These are phyloP conservation scores for Ramularia endophylla DNA, from an alignment of 2,329 filamentous ascomycete species.

Conservation along the genomic window DNA sequence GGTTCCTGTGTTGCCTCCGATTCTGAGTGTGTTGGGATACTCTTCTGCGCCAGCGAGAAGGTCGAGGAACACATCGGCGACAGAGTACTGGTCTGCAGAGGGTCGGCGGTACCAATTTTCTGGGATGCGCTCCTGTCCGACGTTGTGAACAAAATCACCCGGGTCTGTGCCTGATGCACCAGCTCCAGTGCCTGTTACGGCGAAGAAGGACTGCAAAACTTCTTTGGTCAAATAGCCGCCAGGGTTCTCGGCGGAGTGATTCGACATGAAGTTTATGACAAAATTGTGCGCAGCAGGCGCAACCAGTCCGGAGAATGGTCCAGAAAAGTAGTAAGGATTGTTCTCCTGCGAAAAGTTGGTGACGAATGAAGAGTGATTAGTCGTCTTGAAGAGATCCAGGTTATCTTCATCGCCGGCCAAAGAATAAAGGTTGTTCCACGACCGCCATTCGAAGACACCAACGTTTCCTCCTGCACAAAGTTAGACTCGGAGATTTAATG, in stretches of 20 bases:
- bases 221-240: conserved; percentile 18
- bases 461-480: no score
- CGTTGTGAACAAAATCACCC: conserved; percentile 16
- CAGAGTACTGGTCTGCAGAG: conserved; percentile 5
- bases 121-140: conserved; percentile 25
- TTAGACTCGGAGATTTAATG: no score
- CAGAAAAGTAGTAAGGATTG: conserved; percentile 30
- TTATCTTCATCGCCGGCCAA: conserved; percentile 3
- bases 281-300: conserved; percentile 22
- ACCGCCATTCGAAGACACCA: conserved; percentile 13
- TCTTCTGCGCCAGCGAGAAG: conserved; percentile 4
- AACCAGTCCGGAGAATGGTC: conserved; percentile 22
- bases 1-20: conserved; percentile 35
- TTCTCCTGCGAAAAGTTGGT: conserved; percentile 19
- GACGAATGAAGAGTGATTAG: conserved; percentile 5
- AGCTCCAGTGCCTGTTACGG: conserved; percentile 15
- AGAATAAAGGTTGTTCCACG: conserved; percentile 9
- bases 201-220: conserved; percentile 23
- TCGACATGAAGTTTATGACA: conserved; percentile 26
- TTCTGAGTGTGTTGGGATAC: conserved; percentile 25
- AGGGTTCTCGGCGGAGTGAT: conserved; percentile 21
- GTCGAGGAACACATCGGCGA: conserved; percentile 14
- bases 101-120: conserved; percentile 24
- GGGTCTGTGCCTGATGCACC: conserved; percentile 19
- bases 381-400: conserved; percentile 7